Evolutionary conservation across 75 land plant genomes (phyloP).

Genomic region (Sequoia sempervirens): DNA sequence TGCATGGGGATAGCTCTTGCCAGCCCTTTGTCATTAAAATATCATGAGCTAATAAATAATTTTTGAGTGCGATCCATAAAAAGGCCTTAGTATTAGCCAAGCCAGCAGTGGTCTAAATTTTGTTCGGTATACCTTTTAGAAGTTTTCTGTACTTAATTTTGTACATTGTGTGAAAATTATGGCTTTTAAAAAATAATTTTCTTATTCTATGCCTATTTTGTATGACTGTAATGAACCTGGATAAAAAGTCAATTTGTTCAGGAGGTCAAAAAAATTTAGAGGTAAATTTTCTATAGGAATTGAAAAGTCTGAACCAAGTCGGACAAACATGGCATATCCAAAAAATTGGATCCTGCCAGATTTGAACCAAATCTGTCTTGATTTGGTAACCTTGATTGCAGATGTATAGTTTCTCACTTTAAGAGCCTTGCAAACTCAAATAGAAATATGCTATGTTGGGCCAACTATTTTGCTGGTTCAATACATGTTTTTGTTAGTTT

Average conservation of each 20-base stretch:
- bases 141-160: too few relatives aligned
- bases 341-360: too few relatives aligned
- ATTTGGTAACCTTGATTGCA: neutral
- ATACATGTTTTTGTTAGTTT: neutral
- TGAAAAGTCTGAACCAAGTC: too few relatives aligned
- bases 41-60: neutral
- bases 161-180: too few relatives aligned
- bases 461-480: neutral
- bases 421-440: neutral
- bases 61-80: neutral
- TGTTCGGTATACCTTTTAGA: neutral
- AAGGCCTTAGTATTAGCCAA: neutral
- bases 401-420: neutral
- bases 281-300: too few relatives aligned
- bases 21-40: neutral
- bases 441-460: neutral
- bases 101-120: neutral
- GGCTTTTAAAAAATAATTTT: too few relatives aligned
- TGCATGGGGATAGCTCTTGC: neutral
- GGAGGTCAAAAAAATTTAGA: too few relatives aligned
- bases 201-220: too few relatives aligned
- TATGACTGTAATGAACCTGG: too few relatives aligned
- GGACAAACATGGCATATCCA: too few relatives aligned
- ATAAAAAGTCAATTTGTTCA: too few relatives aligned
- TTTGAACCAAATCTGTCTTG: too few relatives aligned